Conservation (phyloP, 495 filamentous ascomycete genomes). For the Lichenothelia convexa region DNA sequence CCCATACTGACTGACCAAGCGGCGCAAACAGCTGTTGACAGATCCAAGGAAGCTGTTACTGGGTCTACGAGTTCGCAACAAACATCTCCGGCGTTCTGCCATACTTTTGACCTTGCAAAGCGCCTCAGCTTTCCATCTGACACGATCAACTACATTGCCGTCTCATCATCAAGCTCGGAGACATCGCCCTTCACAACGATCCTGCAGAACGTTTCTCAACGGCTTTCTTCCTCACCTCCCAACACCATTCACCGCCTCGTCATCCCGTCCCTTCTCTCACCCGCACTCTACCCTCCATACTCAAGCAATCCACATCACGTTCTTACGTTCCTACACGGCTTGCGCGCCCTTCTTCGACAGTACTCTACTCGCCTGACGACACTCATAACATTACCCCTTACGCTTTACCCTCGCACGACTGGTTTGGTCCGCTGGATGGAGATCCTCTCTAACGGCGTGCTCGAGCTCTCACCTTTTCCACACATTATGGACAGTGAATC, state of each 20-base stretch:
- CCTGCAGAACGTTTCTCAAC: conserved; percentile 36
- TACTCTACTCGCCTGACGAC: conserved; percentile 48
- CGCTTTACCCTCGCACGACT: conserved; percentile 58
- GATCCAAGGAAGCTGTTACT: too few species aligned
- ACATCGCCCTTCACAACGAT: conserved; percentile 45
- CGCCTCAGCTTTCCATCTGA: conserved; percentile 40
- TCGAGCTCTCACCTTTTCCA: conserved; percentile 77
- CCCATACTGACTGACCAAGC: too few species aligned
- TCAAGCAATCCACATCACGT: conserved; percentile 49
- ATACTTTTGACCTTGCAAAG: conserved; percentile 80
- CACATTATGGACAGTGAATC: conserved; percentile 37
- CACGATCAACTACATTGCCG: too few species aligned
- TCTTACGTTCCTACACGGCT: conserved; percentile 65
- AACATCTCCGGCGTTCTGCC: conserved; percentile 61
- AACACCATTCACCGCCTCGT: conserved; percentile 61
- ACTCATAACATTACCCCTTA: conserved; percentile 61
- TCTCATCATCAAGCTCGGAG: too few species aligned
- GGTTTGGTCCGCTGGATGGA: conserved; percentile 82
- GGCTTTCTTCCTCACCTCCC: conserved; percentile 37
- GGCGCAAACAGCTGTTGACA: too few species aligned
- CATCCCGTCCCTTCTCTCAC: conserved; percentile 67
- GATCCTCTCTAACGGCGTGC: conserved; percentile 63
- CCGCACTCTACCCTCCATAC: conserved; percentile 54
- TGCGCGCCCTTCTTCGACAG: conserved; percentile 54
- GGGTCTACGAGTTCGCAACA: too few species aligned